Base-by-base conservation (phyloP, 1,139 yeast species). In the Geotrichum europaeum region DNA sequence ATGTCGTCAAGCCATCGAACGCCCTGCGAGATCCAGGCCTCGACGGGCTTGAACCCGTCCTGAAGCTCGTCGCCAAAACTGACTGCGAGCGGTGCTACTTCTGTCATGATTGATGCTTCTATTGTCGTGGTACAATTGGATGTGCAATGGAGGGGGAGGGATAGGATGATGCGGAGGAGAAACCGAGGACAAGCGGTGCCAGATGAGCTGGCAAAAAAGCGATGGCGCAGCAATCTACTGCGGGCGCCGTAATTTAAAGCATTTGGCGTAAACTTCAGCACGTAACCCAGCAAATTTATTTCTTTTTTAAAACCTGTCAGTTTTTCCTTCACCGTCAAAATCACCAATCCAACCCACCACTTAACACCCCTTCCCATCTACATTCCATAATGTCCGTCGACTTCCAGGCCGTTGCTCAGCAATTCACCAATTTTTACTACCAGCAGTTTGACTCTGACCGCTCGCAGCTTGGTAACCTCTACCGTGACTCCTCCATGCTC, bases 401-500 rank as follows among this genome's bases (percentile, higher is more conserved):
- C 60, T 71, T 70, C 68, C 70, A 70, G 61, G 62, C 67, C 55
- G 68, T 71, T 61, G 73, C 73, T 60, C 68, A 87, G 74, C 96
- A 91, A 77, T 92, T 92, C 80, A 89, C 96, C 73, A 86, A 82
- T 75, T 94, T 91, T 74, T 94, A 94, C 84, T 94, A 94, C 84
- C 88, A 89, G 75, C 96, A 90, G 77, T 94, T 94, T 73, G 98
- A 94, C 76, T 76, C 86, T 69, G 96, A 94, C 78, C 89, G 99
- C 81, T 76, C 90, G 63, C 95, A 89, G 76, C 84, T 94, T 74
- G 97, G 96, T 69, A 87, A 89, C 79, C 84, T 94, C 71, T 94
- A 94, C 85, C 87, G 99, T 75, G 96, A 89, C 64, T 92, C 88
- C 74, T 91, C 98, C 36, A 95, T 95, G 99, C 81, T 95, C 77